Evolutionary conservation across 257 asterid species (phyloP).

Genomic region (Nicotiana benthamiana): DNA sequence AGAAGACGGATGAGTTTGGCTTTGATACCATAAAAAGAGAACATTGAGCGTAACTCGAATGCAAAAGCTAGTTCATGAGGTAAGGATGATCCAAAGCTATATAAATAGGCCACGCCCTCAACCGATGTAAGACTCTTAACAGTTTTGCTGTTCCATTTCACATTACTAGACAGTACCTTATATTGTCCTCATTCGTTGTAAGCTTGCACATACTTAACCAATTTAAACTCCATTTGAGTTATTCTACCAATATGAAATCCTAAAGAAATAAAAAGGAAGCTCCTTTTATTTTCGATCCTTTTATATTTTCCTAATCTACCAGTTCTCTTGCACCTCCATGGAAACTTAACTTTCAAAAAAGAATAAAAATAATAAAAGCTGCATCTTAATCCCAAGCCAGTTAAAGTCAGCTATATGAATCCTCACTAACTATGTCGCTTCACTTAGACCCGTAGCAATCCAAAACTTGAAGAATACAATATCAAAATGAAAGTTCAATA

Average conservation of each 20-base stretch:
- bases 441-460: neutral
- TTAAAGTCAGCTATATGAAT: neutral
- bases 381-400: neutral
- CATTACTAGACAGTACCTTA: neutral
- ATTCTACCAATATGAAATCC: neutral
- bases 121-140: neutral
- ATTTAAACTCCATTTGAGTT: neutral
- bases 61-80: neutral
- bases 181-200: neutral
- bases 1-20: neutral
- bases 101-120: neutral
- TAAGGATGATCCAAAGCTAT: neutral
- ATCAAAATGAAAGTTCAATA: neutral
- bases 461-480: neutral
- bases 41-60: neutral
- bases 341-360: neutral
- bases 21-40: neutral
- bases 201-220: neutral
- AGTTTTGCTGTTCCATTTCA: neutral
- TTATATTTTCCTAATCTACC: neutral
- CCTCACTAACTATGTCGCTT: neutral
- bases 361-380: neutral
- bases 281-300: neutral
- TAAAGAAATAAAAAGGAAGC: neutral
- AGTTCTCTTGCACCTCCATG: neutral